Percentiles rank a stretch among this genome's conserved stretches.
Conservation (phyloP, 2,329 filamentous ascomycete species). For the Cladosporium sp. region DNA sequence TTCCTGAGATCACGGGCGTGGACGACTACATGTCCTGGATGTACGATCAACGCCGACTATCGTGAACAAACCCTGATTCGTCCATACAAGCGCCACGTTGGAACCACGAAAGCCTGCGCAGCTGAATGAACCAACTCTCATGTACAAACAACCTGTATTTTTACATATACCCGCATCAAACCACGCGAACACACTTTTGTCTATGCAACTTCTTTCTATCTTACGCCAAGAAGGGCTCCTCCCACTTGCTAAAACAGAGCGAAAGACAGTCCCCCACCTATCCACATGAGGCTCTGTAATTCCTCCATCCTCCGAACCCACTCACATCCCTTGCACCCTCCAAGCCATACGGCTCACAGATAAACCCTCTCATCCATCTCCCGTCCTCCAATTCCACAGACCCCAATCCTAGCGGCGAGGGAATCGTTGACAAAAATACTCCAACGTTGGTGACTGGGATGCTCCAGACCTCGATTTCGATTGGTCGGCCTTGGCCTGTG, state of each 20-base stretch:
- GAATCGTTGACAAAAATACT: background rate
- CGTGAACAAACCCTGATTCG: background rate
- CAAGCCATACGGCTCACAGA: background rate
- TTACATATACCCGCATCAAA: no score
- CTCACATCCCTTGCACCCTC: background rate
- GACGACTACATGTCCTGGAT: slow-evolving; percentile 21
- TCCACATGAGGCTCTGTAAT: background rate
- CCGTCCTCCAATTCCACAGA: background rate
- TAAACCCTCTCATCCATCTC: background rate
- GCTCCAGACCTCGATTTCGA: background rate
- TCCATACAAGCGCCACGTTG: no score
- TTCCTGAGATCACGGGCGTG: slow-evolving; percentile 14
- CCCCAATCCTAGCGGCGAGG: background rate
- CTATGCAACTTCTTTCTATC: no score
- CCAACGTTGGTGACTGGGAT: background rate
- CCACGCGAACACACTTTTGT: no score
- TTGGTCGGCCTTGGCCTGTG: background rate
- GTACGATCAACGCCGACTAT: slow-evolving; percentile 7
- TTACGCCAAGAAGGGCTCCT: no score
- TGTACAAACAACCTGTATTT: no score
- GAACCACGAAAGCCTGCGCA: no score
- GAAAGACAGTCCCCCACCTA: no score
- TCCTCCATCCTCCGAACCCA: background rate
- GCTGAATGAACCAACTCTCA: no score
- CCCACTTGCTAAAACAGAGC: no score